Evolutionary conservation across 805 yeast species (phyloP).

Genomic region (Candida insectorum): DNA sequence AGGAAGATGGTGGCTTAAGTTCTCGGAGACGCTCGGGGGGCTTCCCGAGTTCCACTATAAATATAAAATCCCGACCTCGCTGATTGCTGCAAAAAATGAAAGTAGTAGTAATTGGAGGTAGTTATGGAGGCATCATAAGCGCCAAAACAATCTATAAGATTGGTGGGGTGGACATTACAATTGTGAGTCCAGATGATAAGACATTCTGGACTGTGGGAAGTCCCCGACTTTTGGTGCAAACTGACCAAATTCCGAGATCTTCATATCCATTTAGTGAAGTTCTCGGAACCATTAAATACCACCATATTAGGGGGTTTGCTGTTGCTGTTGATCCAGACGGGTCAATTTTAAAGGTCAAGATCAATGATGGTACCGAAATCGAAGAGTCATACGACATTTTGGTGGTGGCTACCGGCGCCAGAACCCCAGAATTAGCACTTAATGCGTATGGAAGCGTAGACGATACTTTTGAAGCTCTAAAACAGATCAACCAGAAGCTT

Average conservation of each 20-base stretch:
- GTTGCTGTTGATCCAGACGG: slow-evolving; percentile 22
- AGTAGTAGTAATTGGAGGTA: slow-evolving; percentile 35
- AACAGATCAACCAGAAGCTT: slow-evolving; percentile 11
- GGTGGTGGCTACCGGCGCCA: slow-evolving; percentile 35
- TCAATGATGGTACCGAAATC: slow-evolving; percentile 6
- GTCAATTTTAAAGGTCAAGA: slow-evolving; percentile 13
- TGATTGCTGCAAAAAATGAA: background rate
- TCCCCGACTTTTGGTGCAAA: slow-evolving; percentile 31
- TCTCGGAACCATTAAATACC: slow-evolving; percentile 11
- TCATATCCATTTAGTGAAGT: slow-evolving; percentile 16
- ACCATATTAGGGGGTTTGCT: slow-evolving; percentile 23
- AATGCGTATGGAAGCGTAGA: slow-evolving; percentile 20
- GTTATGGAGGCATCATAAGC: slow-evolving; percentile 23
- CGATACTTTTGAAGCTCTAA: slow-evolving; percentile 14
- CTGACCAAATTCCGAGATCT: slow-evolving; percentile 14
- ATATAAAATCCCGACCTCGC: too few species aligned
- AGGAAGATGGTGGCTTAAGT: too few species aligned
- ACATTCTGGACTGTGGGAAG: slow-evolving; percentile 53
- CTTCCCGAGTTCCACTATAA: too few species aligned
- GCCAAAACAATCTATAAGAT: slow-evolving; percentile 5
- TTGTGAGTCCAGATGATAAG: slow-evolving; percentile 24
- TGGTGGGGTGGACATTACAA: slow-evolving; percentile 15
- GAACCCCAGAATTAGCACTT: slow-evolving; percentile 18
- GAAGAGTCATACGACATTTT: slow-evolving; percentile 25
- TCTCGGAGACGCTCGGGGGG: too few species aligned